These are phyloP conservation scores for Castanea mollissima DNA, from an alignment of 306 rosid genomes.

Conservation along the genomic window DNA sequence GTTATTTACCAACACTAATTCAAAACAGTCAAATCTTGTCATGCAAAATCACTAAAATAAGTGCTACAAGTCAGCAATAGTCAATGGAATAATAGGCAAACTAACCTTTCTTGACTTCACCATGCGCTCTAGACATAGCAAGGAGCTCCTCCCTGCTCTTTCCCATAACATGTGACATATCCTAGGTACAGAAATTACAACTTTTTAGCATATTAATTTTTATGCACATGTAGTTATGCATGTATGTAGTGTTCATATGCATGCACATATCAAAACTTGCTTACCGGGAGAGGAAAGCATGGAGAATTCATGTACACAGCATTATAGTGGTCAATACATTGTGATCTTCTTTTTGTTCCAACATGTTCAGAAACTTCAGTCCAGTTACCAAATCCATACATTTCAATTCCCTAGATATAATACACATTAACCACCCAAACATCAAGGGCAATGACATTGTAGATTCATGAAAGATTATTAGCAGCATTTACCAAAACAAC, in stretches of 20 bases:
- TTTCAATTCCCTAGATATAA: conserved; percentile 59
- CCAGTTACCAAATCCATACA: conserved; percentile 95
- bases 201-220: neutral
- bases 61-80: neutral
- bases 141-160: conserved; percentile 81
- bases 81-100: neutral
- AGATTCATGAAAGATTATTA: neutral
- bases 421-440: conserved; percentile 6
- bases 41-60: conserved; percentile 8
- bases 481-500: neutral
- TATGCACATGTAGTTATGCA: neutral
- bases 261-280: conserved; percentile 26
- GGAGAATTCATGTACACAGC: conserved; percentile 78
- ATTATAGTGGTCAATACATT: conserved; percentile 77
- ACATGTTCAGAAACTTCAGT: conserved; percentile 73
- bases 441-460: neutral
- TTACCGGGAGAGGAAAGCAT: conserved; percentile 81
- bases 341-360: conserved; percentile 73
- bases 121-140: conserved; percentile 53
- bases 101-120: conserved; percentile 62
- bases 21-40: conserved; percentile 3
- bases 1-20: neutral
- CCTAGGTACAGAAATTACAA: conserved; percentile 44
- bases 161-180: conserved; percentile 79
- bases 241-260: conserved; percentile 4